A percentile compares a stretch with the other conserved stretches of the same genome.
Conservation (phyloP, 1,139 yeast genomes). For the Wickerhamomyces sp. region DNA sequence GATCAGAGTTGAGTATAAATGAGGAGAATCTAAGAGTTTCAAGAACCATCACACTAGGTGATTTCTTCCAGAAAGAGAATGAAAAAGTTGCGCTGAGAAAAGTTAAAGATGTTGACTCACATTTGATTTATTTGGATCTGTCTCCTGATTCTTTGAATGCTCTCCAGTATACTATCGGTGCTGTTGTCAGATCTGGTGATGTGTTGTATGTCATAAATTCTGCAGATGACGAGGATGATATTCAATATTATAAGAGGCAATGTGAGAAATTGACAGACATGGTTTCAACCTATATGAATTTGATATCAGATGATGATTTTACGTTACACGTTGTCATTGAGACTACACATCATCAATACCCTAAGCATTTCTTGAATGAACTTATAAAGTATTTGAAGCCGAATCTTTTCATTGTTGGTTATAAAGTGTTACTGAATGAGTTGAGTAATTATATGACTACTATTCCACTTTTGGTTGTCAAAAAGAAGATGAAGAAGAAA, state of each 20-base stretch:
- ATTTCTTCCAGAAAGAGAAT: slow-evolving; percentile 10
- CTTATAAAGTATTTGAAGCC: slow-evolving; percentile 81
- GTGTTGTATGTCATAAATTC: slow-evolving; percentile 78
- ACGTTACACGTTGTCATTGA: slow-evolving; percentile 21
- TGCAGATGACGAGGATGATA: slow-evolving; percentile 56
- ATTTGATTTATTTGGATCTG: slow-evolving; percentile 16
- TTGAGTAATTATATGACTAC: slow-evolving; percentile 74
- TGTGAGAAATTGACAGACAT: slow-evolving; percentile 22
- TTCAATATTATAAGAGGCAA: slow-evolving; percentile 22
- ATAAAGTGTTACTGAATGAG: slow-evolving; percentile 25
- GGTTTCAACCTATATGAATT: slow-evolving; percentile 9
- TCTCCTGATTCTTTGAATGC: slow-evolving; percentile 74
- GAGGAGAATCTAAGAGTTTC: slow-evolving; percentile 15
- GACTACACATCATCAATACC: slow-evolving; percentile 59
- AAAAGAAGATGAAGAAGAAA: slow-evolving; percentile 71
- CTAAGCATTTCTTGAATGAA: slow-evolving; percentile 79
- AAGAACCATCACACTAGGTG: slow-evolving; percentile 17
- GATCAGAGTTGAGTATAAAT: slow-evolving; percentile 9
- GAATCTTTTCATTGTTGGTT: slow-evolving; percentile 76
- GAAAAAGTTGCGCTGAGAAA: not conserved
- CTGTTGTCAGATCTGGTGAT: slow-evolving; percentile 79
- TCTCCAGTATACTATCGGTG: slow-evolving; percentile 85
- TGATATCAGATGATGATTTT: slow-evolving; percentile 15
- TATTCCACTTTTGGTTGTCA: slow-evolving; percentile 87
- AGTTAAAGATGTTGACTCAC: slow-evolving; percentile 9